Conservation (phyloP, 1,284 basidiomycete genomes). For the Paramarasmius palmivorus region DNA sequence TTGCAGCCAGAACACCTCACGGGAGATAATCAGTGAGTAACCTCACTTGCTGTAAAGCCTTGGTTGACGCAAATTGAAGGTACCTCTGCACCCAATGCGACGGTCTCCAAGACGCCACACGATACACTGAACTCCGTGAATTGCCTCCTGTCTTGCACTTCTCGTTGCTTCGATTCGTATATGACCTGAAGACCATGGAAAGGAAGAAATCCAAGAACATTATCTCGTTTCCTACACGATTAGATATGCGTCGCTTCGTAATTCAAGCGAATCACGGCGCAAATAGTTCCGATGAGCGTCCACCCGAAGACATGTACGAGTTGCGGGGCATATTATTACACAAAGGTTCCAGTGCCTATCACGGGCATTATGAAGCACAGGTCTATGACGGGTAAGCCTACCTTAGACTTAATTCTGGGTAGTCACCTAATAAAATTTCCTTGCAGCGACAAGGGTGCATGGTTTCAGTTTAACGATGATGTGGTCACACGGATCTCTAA, state of each 20-base stretch:
- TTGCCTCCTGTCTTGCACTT: conserved; percentile 88
- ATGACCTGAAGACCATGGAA: conserved; percentile 73
- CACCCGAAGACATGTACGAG: conserved; percentile 58
- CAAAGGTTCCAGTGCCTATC: conserved; percentile 84
- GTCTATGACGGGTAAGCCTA: conserved; percentile 74
- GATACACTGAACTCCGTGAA: conserved; percentile 64
- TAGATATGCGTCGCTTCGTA: conserved; percentile 76
- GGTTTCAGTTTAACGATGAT: conserved; percentile 92
- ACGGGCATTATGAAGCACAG: conserved; percentile 91
- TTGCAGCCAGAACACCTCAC: conserved; percentile 71
- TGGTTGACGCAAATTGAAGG: conserved; percentile 36
- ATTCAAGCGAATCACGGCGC: conserved; percentile 19
- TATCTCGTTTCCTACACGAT: conserved; percentile 69
- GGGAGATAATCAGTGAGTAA: conserved; percentile 70
- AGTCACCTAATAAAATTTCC: too few relatives aligned
- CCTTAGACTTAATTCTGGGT: neutral
- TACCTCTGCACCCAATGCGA: conserved; percentile 80
- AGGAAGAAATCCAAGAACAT: conserved; percentile 83
- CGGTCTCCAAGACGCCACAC: conserved; percentile 72
- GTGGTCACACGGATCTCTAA: conserved; percentile 60
- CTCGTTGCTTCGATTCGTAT: conserved; percentile 87
- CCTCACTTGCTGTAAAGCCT: neutral
- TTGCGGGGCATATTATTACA: conserved; percentile 83
- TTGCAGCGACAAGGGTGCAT: conserved; percentile 60
- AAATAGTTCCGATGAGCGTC: conserved; percentile 1